Conservation (phyloP, 2,329 filamentous ascomycete species). For the Bretziella fagacearum region DNA sequence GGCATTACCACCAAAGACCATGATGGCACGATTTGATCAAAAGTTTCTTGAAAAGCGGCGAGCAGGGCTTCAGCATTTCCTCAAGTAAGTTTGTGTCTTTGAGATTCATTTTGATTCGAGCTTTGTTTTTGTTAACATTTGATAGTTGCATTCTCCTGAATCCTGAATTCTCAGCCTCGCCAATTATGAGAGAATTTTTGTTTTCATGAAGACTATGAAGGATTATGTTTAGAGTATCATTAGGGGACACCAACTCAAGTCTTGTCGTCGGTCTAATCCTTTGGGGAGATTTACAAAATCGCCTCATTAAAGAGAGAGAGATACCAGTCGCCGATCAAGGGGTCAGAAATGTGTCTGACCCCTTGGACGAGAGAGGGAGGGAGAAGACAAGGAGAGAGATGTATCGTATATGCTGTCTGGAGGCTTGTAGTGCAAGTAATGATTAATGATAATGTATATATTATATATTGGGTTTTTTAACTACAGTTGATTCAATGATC, state of each 20-base stretch:
- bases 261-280: too few species aligned
- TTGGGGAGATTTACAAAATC: too few species aligned
- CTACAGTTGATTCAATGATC: too few species aligned
- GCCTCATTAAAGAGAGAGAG: too few species aligned
- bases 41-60: conserved; percentile 74
- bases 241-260: too few species aligned
- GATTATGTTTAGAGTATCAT: too few species aligned
- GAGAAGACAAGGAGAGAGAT: too few species aligned
- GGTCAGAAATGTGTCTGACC: too few species aligned
- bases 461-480: not conserved
- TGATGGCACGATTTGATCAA: conserved; percentile 71
- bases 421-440: not conserved
- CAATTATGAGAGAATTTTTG: conserved; percentile 78
- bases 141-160: conserved; percentile 78
- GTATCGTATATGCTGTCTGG: not conserved
- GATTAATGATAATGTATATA: conserved; percentile 12
- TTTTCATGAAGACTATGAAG: conserved; percentile 42
- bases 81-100: conserved; percentile 49
- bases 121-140: conserved; percentile 8
- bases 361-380: too few species aligned
- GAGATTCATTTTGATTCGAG: not conserved
- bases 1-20: conserved; percentile 75
- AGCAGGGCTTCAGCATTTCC: conserved; percentile 72
- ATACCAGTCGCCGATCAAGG: too few species aligned
- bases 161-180: conserved; percentile 84